Evolutionary conservation across 495 filamentous ascomycete species (phyloP).

Genomic region (Diplogelasinospora grovesii): DNA sequence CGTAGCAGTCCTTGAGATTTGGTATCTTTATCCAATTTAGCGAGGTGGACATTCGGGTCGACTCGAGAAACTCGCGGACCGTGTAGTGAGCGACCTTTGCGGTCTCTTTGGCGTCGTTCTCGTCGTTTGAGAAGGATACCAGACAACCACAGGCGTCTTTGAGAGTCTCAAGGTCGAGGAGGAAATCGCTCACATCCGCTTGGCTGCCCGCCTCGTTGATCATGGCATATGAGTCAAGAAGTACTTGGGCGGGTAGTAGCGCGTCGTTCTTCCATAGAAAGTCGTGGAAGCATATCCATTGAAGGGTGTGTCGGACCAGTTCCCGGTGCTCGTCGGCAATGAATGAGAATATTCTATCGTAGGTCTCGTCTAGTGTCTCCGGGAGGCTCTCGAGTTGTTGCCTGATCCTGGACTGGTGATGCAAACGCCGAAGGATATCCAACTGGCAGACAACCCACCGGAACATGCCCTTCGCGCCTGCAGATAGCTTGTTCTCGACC

Average conservation of each 20-base stretch:
- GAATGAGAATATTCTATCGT: constrained; percentile 26
- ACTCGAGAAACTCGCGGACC: constrained; percentile 1
- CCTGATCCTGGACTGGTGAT: constrained; percentile 11
- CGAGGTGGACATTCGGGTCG: background rate
- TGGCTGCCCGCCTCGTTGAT: constrained; percentile 5
- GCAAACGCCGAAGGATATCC: constrained; percentile 27
- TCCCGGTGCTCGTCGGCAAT: constrained; percentile 18
- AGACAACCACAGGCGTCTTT: constrained; percentile 23
- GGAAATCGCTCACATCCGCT: constrained; percentile 12
- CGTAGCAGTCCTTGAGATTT: no score
- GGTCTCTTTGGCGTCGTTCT: background rate
- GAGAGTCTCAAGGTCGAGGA: constrained; percentile 13
- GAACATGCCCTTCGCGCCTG: constrained; percentile 39
- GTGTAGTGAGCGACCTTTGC: background rate
- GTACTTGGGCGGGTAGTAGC: background rate
- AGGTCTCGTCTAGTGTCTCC: constrained; percentile 32
- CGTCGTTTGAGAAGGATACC: background rate
- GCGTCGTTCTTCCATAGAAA: background rate
- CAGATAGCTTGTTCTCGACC: constrained; percentile 21
- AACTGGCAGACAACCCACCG: constrained; percentile 42
- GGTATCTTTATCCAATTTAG: background rate
- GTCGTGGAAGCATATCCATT: constrained; percentile 23
- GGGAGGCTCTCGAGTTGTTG: constrained; percentile 28
- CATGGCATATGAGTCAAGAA: background rate
- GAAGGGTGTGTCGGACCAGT: constrained; percentile 13